Evolutionary conservation across 2,329 filamentous ascomycete genomes (phyloP).

Genomic region (Pyricularia sp.): DNA sequence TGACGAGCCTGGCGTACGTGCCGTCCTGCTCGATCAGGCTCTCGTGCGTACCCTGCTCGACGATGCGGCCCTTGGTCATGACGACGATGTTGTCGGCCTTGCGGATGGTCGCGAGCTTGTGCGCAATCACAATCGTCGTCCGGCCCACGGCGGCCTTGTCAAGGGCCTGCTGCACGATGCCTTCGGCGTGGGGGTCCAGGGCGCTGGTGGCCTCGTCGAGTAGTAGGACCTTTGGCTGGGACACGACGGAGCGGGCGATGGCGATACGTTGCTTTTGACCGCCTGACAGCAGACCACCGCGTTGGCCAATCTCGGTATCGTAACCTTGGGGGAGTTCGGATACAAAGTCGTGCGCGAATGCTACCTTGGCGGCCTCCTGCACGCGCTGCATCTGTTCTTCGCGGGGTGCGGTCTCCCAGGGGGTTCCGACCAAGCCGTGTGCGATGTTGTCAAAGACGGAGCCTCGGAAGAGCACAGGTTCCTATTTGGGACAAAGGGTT

Average conservation of each 20-base stretch:
- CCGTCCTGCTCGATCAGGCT: conserved; percentile 14
- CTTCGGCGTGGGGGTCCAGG: conserved; percentile 31
- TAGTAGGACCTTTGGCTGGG: conserved; percentile 54
- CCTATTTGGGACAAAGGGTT: conserved; percentile 38
- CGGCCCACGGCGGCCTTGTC: conserved; percentile 44
- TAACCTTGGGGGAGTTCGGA: conserved; percentile 31
- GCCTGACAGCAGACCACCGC: conserved; percentile 76
- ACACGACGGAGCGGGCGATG: conserved; percentile 69
- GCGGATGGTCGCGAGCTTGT: conserved; percentile 45
- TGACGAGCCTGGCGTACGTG: conserved; percentile 14
- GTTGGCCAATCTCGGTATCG: conserved; percentile 52
- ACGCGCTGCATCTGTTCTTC: conserved; percentile 49
- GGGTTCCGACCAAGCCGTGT: conserved; percentile 43
- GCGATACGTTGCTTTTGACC: conserved; percentile 94
- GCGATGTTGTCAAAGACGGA: conserved; percentile 55
- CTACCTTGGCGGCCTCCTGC: conserved; percentile 49
- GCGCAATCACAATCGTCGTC: conserved; percentile 59
- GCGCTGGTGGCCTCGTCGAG: conserved; percentile 60
- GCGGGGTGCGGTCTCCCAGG: conserved; percentile 41
- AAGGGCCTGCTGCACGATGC: conserved; percentile 46
- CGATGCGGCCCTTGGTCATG: conserved; percentile 21
- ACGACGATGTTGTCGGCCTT: conserved; percentile 31
- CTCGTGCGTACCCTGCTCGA: conserved; percentile 20
- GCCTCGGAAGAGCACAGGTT: conserved; percentile 59
- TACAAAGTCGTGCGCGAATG: conserved; percentile 33